Percentiles rank a stretch among this genome's conserved stretches.
phyloP scores from a whole-genome alignment of 371 early-diverging fungal genomes.

The Coemansia sp. region DNA sequence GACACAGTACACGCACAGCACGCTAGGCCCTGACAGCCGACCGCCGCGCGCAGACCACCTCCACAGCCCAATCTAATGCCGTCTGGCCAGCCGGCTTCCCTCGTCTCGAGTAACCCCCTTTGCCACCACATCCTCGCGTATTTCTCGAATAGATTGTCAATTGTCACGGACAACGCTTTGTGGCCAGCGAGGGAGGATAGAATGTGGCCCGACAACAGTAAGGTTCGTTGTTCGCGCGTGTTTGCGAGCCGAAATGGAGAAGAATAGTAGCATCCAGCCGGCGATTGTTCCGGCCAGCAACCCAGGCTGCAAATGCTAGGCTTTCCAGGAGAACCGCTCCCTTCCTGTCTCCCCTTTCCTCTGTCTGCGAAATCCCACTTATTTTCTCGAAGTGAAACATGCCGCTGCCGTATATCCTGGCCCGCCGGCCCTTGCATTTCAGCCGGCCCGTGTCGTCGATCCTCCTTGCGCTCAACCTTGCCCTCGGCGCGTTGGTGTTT shows the following conservation, averaged over 20 bases:
- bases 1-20: slow-evolving; percentile 2
- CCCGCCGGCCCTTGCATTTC: slow-evolving; percentile 25
- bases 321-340: background rate
- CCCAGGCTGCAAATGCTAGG: background rate
- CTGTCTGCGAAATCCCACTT: too few relatives aligned
- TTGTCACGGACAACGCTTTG: too few relatives aligned
- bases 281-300: slow-evolving; percentile 3
- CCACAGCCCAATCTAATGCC: slow-evolving; percentile 20
- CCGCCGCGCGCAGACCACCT: slow-evolving; percentile 19
- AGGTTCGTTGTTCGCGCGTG: background rate
- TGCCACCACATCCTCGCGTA: too few relatives aligned
- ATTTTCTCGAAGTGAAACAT: background rate
- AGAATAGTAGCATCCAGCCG: background rate
- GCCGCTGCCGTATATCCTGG: slow-evolving; percentile 41
- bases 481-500: slow-evolving; percentile 25
- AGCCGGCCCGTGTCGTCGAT: slow-evolving; percentile 21
- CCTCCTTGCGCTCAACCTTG: slow-evolving; percentile 22
- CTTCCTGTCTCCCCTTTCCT: background rate
- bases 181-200: background rate
- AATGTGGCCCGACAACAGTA: background rate
- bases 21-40: background rate
- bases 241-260: slow-evolving; percentile 8
- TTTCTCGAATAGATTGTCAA: too few relatives aligned
- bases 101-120: too few relatives aligned
- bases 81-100: too few relatives aligned